A percentile compares a stretch with the other conserved stretches of the same genome.
phyloP scores from a whole-genome alignment of 2,329 filamentous ascomycete genomes.

The Tolypocladium inflatum region DNA sequence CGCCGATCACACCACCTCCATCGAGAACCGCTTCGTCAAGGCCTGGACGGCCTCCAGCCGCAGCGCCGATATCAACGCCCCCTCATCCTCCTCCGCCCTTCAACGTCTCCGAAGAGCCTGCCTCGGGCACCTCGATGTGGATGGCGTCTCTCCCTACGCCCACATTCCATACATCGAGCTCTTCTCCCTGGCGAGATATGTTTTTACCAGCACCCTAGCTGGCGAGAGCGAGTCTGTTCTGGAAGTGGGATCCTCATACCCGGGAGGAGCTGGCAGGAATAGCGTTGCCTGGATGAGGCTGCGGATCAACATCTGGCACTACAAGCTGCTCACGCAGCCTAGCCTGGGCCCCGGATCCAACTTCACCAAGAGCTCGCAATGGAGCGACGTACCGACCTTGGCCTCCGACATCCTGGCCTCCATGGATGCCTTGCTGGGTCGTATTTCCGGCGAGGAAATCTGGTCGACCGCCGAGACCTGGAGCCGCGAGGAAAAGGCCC shows the following conservation, averaged over 20 bases:
- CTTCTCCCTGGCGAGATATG: slow-evolving; percentile 59
- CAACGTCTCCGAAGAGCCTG: slow-evolving; percentile 44
- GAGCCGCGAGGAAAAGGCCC: slow-evolving; percentile 43
- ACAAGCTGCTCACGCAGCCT: slow-evolving; percentile 49
- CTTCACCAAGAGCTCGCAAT: slow-evolving; percentile 46
- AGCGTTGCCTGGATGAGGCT: slow-evolving; percentile 54
- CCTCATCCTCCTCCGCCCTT: slow-evolving; percentile 12
- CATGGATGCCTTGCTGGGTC: slow-evolving; percentile 30
- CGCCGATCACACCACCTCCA: slow-evolving; percentile 7
- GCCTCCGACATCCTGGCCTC: slow-evolving; percentile 37
- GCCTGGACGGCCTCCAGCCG: slow-evolving; percentile 18
- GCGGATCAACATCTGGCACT: slow-evolving; percentile 62
- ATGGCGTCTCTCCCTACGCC: slow-evolving; percentile 80
- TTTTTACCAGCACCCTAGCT: slow-evolving; percentile 26
- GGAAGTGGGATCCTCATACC: slow-evolving; percentile 12
- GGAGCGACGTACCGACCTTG: slow-evolving; percentile 49
- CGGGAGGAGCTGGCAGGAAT: slow-evolving; percentile 33
- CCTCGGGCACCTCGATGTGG: slow-evolving; percentile 61
- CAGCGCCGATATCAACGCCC: not conserved
- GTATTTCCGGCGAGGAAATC: slow-evolving; percentile 25
- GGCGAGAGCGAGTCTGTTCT: slow-evolving; percentile 13
- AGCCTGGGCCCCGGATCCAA: slow-evolving; percentile 42
- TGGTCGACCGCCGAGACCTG: slow-evolving; percentile 27
- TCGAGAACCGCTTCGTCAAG: slow-evolving; percentile 30
- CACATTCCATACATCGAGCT: slow-evolving; percentile 78